A percentile compares a stretch with the other conserved stretches of the same genome.
Conservation (phyloP, 148 eudicot genomes). For the Rhododendron ovatum region DNA sequence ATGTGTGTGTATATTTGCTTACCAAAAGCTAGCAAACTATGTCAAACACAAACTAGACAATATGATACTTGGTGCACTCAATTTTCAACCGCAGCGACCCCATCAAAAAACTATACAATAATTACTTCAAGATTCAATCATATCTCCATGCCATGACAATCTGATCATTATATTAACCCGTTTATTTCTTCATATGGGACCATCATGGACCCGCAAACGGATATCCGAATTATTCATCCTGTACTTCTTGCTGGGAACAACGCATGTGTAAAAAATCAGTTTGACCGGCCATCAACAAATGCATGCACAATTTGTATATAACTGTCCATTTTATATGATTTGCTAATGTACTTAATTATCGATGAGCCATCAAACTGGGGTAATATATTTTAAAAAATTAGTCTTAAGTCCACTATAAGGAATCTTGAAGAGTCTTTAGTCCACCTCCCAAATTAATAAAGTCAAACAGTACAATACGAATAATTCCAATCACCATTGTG, state of each 20-base stretch:
- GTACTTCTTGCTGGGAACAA: not conserved
- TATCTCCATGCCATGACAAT: not conserved
- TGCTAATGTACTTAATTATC: too few species aligned
- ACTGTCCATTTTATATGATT: not conserved
- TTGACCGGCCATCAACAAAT: too few species aligned
- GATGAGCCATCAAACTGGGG: not conserved
- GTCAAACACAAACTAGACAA: not conserved
- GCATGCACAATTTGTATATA: not conserved
- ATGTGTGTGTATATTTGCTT: not conserved
- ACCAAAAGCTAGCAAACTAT: not conserved
- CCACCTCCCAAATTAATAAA: too few species aligned
- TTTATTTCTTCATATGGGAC: not conserved
- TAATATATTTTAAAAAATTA: too few species aligned
- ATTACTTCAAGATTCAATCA: not conserved
- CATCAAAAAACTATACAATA: not conserved
- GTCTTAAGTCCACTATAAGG: too few species aligned
- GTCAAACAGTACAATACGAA: too few species aligned
- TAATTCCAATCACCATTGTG: too few species aligned
- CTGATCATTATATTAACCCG: not conserved
- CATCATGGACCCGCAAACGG: too few species aligned
- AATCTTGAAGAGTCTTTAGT: too few species aligned
- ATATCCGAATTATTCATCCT: not conserved
- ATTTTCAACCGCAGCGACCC: not conserved
- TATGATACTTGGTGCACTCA: not conserved
- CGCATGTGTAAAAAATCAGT: not conserved